Base-by-base conservation (phyloP, 331 rosid genomes). In the Malus hybrid region DNA sequence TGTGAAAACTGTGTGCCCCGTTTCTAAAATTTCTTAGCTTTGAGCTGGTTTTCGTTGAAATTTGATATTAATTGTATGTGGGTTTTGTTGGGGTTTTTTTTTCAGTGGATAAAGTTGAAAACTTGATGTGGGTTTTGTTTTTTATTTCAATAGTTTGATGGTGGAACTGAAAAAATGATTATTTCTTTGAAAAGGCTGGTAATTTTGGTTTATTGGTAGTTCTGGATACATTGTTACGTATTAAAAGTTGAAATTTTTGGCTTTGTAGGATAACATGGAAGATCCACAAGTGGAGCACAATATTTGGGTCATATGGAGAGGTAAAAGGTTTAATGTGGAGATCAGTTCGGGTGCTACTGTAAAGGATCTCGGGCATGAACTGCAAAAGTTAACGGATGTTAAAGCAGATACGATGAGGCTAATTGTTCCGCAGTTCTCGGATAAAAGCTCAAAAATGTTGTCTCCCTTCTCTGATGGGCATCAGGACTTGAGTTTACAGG, bases 341-440 rank as follows among this genome's bases (percentile, higher is more conserved):
- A 86, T 90, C 82, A 79, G 79, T 75, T 68, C 67, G 14, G 73
- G 56, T 70, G 84, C 93, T 67, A 89, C 84, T 74, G 78, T 95
- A 57, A 89, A 88, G 85, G 97, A 92, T 69, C 91, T 95, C 20
- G 97, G 97, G 70, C 77, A 87, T 34, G 84, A 95, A 66, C 82
- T 92, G 80, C 92, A 78, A 63, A 85, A 82, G 64, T 74, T 89
- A 52, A 89, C 96, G 3, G 63, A 84, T 78, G 83, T 92, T 67
- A 87, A 88, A 82, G 87, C 85, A 74, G 96, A 90, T 82, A 95
- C 99, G 10, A 87, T 94, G 97, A 81, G 90, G 68, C 66, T 95
- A 67, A 92, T 95, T 82, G 86, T 94, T 84, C 96, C 96, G 60
- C 80, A 76, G 77, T 60, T 67, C 74, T 80, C 82, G 3, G 76